Conservation (phyloP, 805 yeast species). For the Starmerella vitae region DNA sequence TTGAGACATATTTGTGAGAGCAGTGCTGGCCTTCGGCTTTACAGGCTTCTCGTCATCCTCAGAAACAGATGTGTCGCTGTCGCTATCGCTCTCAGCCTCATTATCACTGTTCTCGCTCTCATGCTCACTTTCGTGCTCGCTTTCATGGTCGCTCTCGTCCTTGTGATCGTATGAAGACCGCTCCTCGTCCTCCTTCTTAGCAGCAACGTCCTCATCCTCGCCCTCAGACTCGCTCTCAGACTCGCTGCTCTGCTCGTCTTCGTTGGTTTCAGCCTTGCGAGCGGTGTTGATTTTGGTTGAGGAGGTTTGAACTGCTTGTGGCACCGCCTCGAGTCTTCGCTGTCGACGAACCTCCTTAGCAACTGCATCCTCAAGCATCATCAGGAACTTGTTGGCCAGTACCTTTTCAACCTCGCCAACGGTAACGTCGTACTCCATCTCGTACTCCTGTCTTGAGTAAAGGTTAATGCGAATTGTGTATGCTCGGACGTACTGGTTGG, state of each 20-base stretch:
- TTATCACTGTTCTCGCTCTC: conserved; percentile 29
- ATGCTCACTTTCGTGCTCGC: conserved; percentile 8
- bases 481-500: conserved; percentile 41
- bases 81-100: conserved; percentile 23
- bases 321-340: conserved; percentile 36
- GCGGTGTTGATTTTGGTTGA: conserved; percentile 50
- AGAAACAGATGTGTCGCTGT: conserved; percentile 9
- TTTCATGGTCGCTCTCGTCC: conserved; percentile 31
- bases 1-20: conserved; percentile 33
- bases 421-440: conserved; percentile 75
- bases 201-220: conserved; percentile 87
- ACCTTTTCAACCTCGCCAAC: conserved; percentile 64
- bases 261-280: conserved; percentile 15
- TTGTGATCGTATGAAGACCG: conserved; percentile 76
- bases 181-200: conserved; percentile 73
- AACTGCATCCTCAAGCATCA: conserved; percentile 56
- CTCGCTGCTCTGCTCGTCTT: conserved; percentile 37
- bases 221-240: conserved; percentile 93
- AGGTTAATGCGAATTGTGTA: conserved; percentile 65
- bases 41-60: conserved; percentile 11
- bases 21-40: background rate
- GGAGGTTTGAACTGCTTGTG: conserved; percentile 21
- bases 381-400: conserved; percentile 51
- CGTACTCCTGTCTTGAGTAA: conserved; percentile 64
- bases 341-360: conserved; percentile 73